Conservation (phyloP, 352 stramenopile species). For the Halophytophthora batemanensis region DNA sequence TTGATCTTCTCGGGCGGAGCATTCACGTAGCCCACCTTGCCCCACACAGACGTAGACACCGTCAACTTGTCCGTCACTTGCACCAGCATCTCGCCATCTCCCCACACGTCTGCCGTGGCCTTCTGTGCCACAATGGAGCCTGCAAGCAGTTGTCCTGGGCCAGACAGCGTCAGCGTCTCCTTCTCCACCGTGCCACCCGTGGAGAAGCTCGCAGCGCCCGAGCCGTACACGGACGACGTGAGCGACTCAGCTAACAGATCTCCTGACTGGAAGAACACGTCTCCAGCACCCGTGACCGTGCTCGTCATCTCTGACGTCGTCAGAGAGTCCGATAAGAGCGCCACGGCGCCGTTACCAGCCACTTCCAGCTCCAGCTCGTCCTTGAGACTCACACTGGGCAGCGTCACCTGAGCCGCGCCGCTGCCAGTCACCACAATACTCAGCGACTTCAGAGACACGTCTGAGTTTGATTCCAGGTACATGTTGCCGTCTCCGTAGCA, state of each 20-base stretch:
- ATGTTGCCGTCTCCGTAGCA: constrained; percentile 35
- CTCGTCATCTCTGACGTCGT: constrained; percentile 22
- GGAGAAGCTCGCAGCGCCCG: constrained; percentile 37
- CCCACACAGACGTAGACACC: constrained; percentile 47
- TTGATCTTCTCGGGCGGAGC: constrained; percentile 34
- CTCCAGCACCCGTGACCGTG: constrained; percentile 28
- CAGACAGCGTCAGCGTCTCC: constrained; percentile 46
- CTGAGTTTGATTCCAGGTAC: constrained; percentile 30
- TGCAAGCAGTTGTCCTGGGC: constrained; percentile 40
- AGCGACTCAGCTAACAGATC: constrained; percentile 33
- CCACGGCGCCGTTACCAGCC: constrained; percentile 35
- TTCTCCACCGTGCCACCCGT: constrained; percentile 38
- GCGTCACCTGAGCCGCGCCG: constrained; percentile 28
- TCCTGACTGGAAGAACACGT: constrained; percentile 34
- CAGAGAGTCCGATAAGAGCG: constrained; percentile 27
- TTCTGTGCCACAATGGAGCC: constrained; percentile 40
- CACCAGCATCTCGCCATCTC: constrained; percentile 41
- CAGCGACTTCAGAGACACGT: constrained; percentile 28
- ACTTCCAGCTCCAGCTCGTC: constrained; percentile 36
- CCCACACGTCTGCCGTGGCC: constrained; percentile 44
- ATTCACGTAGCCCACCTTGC: constrained; percentile 50
- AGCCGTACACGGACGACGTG: constrained; percentile 44
- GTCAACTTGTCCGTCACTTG: constrained; percentile 47
- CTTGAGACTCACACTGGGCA: constrained; percentile 21
- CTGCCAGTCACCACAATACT: constrained; percentile 35